Conservation (phyloP, 768 basidiomycete genomes). For the Dioszegia aurantiaca region DNA sequence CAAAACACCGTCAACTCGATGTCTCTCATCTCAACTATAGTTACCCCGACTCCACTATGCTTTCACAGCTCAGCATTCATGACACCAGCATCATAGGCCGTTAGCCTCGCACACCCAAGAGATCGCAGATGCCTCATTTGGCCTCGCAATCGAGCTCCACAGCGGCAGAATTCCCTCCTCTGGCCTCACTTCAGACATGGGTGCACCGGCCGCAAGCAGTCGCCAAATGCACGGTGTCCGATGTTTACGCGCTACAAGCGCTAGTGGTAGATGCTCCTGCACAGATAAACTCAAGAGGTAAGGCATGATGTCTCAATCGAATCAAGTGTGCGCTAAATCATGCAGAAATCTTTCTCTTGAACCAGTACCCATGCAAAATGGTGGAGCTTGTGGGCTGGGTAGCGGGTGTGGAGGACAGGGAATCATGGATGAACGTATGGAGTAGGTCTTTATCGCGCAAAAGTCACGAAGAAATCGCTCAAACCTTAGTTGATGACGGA, state of each 20-base stretch:
- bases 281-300: conserved; percentile 24
- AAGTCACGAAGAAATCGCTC: too few relatives aligned
- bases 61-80: too few relatives aligned
- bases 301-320: not conserved
- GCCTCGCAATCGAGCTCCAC: conserved; percentile 7
- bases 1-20: conserved; percentile 4
- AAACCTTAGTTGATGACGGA: conserved; percentile 48
- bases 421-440: conserved; percentile 31
- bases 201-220: conserved; percentile 39
- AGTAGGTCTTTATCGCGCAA: too few relatives aligned
- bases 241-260: conserved; percentile 31
- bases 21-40: not conserved
- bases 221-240: conserved; percentile 36
- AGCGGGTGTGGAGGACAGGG: conserved; percentile 37
- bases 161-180: conserved; percentile 17
- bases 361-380: conserved; percentile 36
- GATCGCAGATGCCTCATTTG: not conserved
- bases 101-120: not conserved
- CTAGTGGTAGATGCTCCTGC: not conserved
- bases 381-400: conserved; percentile 46
- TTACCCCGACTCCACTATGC: not conserved
- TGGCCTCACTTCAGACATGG: conserved; percentile 28
- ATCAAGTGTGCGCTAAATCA: not conserved
- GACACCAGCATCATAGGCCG: not conserved
- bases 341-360: conserved; percentile 41